Evolutionary conservation across 495 filamentous ascomycete species (phyloP).

Genomic region (Talaromyces thailandensis): DNA sequence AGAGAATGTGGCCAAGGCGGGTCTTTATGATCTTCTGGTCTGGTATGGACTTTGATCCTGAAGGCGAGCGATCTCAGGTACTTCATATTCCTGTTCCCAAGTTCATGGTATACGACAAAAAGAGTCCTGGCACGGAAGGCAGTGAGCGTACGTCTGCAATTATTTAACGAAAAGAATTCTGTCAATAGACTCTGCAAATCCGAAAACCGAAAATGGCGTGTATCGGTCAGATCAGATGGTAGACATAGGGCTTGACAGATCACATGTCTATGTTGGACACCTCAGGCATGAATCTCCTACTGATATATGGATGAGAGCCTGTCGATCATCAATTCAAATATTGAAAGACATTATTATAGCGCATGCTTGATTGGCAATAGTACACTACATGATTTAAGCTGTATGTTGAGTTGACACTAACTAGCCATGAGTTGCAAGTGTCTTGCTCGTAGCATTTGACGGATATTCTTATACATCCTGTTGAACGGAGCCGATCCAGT

Average conservation of each 20-base stretch:
- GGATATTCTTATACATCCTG: no score
- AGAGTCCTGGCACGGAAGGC: no score
- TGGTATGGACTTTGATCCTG: background rate
- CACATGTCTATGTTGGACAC: background rate
- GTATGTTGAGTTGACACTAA: no score
- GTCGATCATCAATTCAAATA: background rate
- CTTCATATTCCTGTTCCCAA: no score
- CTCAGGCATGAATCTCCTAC: background rate
- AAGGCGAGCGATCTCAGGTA: background rate
- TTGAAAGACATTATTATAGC: background rate
- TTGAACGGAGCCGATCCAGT: no score
- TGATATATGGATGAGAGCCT: background rate
- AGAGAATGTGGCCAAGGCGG: background rate
- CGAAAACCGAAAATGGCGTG: background rate
- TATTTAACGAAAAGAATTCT: no score
- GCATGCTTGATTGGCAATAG: no score
- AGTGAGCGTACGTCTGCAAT: no score
- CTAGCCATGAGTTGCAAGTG: no score
- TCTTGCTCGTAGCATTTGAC: no score
- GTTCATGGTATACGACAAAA: no score
- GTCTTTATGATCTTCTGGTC: background rate
- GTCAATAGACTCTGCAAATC: background rate
- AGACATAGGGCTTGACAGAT: background rate
- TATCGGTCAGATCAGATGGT: background rate
- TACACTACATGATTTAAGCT: no score